A percentile compares a stretch with the other conserved stretches of the same genome.
Conservation (phyloP, 441 rosid species). For the Omphalea diandra region DNA sequence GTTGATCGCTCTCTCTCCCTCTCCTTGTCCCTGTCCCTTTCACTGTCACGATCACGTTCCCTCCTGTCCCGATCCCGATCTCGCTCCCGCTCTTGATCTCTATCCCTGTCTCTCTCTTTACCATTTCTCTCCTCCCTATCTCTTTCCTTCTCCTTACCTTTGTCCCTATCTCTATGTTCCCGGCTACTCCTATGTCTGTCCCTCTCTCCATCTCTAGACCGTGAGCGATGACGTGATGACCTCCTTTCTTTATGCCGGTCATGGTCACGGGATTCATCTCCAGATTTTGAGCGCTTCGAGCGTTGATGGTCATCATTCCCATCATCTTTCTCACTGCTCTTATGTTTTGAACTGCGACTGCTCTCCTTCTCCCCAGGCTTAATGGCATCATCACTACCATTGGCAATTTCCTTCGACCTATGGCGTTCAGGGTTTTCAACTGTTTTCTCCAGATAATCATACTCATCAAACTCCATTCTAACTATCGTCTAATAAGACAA, state of each 20-base stretch:
- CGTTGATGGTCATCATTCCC: conserved; percentile 36
- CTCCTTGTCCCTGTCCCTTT: conserved; percentile 41
- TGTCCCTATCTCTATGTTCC: conserved; percentile 55
- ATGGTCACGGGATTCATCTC: conserved; percentile 49
- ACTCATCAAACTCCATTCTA: conserved; percentile 94
- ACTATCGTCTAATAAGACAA: conserved; percentile 9
- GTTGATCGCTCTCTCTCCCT: conserved; percentile 52
- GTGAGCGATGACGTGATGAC: conserved; percentile 58
- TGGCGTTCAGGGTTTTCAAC: conserved; percentile 71
- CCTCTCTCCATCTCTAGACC: conserved; percentile 56
- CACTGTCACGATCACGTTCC: conserved; percentile 39
- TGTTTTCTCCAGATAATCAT: conserved; percentile 86
- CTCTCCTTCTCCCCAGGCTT: conserved; percentile 49
- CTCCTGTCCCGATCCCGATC: conserved; percentile 35
- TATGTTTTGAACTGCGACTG: conserved; percentile 57
- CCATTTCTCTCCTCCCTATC: conserved; percentile 46
- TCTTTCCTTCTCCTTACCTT: conserved; percentile 44
- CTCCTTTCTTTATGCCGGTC: conserved; percentile 41
- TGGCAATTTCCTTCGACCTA: conserved; percentile 50
- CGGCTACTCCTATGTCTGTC: conserved; percentile 46
- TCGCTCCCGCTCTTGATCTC: conserved; percentile 36
- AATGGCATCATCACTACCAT: conserved; percentile 49
- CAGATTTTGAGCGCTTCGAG: conserved; percentile 55
- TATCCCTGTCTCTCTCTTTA: conserved; percentile 42
- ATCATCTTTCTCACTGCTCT: conserved; percentile 47